Evolutionary conservation across 768 basidiomycete species (phyloP).

Genomic region (Russula foetens): DNA sequence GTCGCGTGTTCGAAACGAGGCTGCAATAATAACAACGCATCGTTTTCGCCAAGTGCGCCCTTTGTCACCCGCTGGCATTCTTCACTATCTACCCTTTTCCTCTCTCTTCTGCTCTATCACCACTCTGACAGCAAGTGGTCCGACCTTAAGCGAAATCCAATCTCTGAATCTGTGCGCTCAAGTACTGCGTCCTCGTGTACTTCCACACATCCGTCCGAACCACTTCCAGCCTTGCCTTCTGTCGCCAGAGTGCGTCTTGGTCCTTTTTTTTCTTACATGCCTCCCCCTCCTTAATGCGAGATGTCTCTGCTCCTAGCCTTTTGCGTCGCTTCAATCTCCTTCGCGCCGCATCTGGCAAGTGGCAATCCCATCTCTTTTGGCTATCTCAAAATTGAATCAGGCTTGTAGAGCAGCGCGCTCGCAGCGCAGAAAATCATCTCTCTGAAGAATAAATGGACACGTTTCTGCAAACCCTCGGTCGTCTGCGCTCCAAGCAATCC

Average conservation of each 20-base stretch:
- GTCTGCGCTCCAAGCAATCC: conserved; percentile 35
- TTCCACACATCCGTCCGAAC: conserved; percentile 25
- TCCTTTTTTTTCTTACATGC: conserved; percentile 13
- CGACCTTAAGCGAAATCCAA: conserved; percentile 48
- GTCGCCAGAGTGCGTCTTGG: conserved; percentile 62
- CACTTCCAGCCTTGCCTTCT: conserved; percentile 53
- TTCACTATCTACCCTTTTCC: conserved; percentile 12
- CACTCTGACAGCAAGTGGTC: conserved; percentile 60
- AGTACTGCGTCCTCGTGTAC: conserved; percentile 16
- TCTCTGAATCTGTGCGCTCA: conserved; percentile 27
- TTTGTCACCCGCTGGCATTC: conserved; percentile 7
- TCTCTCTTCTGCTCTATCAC: conserved; percentile 20
- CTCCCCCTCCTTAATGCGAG: neutral
- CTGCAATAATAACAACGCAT: conserved; percentile 42
- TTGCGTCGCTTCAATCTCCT: conserved; percentile 77
- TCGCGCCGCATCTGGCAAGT: conserved; percentile 51
- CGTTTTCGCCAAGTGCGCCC: conserved; percentile 65
- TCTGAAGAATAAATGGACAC: conserved; percentile 81
- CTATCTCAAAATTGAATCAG: conserved; percentile 52
- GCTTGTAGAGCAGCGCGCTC: conserved; percentile 69
- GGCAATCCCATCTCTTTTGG: conserved; percentile 61
- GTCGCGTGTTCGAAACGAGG: conserved; percentile 71
- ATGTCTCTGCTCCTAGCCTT: conserved; percentile 40
- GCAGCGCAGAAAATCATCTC: conserved; percentile 58
- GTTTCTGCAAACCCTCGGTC: conserved; percentile 65